Evolutionary conservation across 2,329 filamentous ascomycete species (phyloP), one percentile per base, ranked within the genome.

Genomic region (Alternaria burnsii): DNA sequence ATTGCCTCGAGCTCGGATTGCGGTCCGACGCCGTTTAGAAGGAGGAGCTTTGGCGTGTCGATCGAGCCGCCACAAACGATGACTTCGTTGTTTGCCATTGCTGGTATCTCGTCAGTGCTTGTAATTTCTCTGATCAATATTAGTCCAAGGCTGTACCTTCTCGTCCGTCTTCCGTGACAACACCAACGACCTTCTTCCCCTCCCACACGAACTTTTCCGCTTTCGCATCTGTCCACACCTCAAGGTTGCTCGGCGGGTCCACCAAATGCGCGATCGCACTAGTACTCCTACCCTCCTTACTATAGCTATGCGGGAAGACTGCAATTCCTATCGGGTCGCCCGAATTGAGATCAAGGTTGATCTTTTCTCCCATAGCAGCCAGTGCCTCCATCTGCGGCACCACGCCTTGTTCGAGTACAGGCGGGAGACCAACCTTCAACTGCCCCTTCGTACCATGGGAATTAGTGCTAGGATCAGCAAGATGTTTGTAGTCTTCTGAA

Each of bases 341-440:
- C 34, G 67, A 64, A 78, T 85, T 52, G 78, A 82, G 70, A 86
- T 89, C 87, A n/a, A 82, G 78, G 54, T 86, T 83, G 3, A 87
- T 71, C 1, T 82, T 82, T 10, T 88, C 76, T 52, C 86, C 87
- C 61, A 82, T 79, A 2, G 82, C 83, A n/a, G 83, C 73, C 72
- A 88, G 82, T 0, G 86, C 88, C 52, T 87, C 80, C 55, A 87
- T 77, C 10, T 86, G 69, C 41, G 84, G 77, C 43, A 84, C 73
- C 4, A 85, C 85, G 20, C 88, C 88, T 5, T 84, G 84, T n/a
- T 86, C 85, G 5, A 87, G 73, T 58, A 85, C 82, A 53, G 86
- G 83, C 1, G 86, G 87, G 61, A 78, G 40, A 11, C 67, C 66
- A 0, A 77, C 64, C 42, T 71, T 71, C 22, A 78, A 58, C 14